phyloP scores from a whole-genome alignment of 2,329 filamentous ascomycete species.

The Fusarium tricinctum region DNA sequence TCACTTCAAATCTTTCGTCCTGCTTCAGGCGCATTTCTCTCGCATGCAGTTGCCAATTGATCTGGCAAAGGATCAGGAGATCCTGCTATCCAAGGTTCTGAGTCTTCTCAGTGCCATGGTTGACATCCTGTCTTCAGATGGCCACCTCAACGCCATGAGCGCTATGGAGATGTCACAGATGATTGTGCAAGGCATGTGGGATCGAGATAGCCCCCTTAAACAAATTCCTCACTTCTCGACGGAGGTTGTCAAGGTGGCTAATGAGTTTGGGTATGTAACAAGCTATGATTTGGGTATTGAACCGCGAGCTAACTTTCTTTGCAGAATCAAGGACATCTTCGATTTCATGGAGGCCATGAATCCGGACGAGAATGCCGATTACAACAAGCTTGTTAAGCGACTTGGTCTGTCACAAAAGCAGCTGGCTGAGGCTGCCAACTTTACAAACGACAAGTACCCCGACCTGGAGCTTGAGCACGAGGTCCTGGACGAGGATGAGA shows the following conservation, averaged over 20 bases:
- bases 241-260: slow-evolving; percentile 85
- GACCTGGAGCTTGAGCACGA: slow-evolving; percentile 93
- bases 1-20: slow-evolving; percentile 98
- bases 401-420: slow-evolving; percentile 86
- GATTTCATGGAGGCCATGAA: slow-evolving; percentile 99
- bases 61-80: slow-evolving; percentile 93
- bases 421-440: slow-evolving; percentile 88
- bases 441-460: slow-evolving; percentile 97
- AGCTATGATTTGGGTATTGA: not conserved
- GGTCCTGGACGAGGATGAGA: slow-evolving; percentile 82
- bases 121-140: slow-evolving; percentile 95
- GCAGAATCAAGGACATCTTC: slow-evolving; percentile 89
- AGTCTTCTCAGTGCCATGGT: slow-evolving; percentile 92
- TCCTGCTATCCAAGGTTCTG: slow-evolving; percentile 85
- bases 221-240: slow-evolving; percentile 96
- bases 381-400: slow-evolving; percentile 80
- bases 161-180: slow-evolving; percentile 99
- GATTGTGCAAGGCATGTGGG: slow-evolving; percentile 99
- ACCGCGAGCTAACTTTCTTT: slow-evolving; percentile 51
- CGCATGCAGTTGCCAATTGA: slow-evolving; percentile 97
- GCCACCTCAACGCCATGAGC: slow-evolving; percentile 95
- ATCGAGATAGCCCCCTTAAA: slow-evolving; percentile 95
- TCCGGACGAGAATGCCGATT: slow-evolving; percentile 89
- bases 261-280: slow-evolving; percentile 76
- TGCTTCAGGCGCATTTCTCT: slow-evolving; percentile 97